Base-by-base conservation (phyloP, 805 yeast species). In the Danielia reshetovae region DNA sequence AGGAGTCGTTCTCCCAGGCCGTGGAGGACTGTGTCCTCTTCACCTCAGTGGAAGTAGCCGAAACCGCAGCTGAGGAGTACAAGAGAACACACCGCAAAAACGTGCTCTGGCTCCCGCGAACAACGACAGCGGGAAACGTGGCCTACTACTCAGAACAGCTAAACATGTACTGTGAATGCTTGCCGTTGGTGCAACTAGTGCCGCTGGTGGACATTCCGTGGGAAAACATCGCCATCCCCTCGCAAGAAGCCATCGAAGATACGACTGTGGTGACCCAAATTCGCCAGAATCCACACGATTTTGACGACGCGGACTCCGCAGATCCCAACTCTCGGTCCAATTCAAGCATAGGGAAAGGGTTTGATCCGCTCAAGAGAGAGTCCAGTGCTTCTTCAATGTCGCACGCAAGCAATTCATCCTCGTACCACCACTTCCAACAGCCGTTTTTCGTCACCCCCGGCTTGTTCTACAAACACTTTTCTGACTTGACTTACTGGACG, bases 401-500 rank as follows among this genome's bases (percentile, higher is more conserved):
- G 26, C 59, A 52, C 18, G 45, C 48, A 12, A 51, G 62, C 11
- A 40, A 48, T 3, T 34, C 47, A 1, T 50, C 60, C 18, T 48
- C 56, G n/a, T 67, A 65, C 43, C 73, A 68, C 44, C 68, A 64
- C 35, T 68, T 68, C 45, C 46, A 52, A 8, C 65, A 61, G 39
- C 71, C 73, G 7, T 62, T 68, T 32, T 68, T 61, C 48, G 47
- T 62, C 13, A 49, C 62, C 45, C 59, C 63, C 4, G 56, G 57
- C 6, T 49, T 75, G 7, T 82, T 81, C 51, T 80, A 79, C 50
- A 67, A 67, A 36, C 79, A 79, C 38, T 72, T 78, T 9, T 57
- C 72, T 8, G 90, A 84, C 52, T 61, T 81, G 16, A 60, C 66
- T 14, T 64, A 67, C 8, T 84, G 90, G 90, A 62, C 74, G 3